Evolutionary conservation across 1,284 basidiomycete species (phyloP), one percentile per base, ranked within the genome.

Genomic region (Ganoderma meredithae): DNA sequence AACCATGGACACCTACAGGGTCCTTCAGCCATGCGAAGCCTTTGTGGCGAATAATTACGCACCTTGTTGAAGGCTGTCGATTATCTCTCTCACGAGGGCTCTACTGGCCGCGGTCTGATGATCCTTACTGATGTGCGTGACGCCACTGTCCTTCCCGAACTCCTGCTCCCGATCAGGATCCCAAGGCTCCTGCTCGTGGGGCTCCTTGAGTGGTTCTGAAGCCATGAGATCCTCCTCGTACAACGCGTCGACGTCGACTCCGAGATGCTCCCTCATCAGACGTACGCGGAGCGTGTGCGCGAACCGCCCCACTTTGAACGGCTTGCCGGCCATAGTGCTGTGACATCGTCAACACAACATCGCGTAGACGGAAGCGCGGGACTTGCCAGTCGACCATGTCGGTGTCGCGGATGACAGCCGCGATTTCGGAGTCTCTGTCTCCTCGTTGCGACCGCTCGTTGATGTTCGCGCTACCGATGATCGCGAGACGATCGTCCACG

Each of bases 381-480:
- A 80, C 86, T 67, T 73, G 93, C 94, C 94, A 87, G 70, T 96
- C 90, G 67, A 99, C 93, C 94, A 99, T 93, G 78, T 99, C 98
- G 6, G 97, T 98, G 77, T 99, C 97, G 67, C 96, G 87, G 64
- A 99, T 93, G 59, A 99, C 90, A 52, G 94, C 91, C 5, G 96
- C 95, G 25, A 99, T 81, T 79, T 99, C 97, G 6, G 97, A 98
- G 80, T 99, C 97, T 55, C 98, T 91, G 79, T 99, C 97, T 47
- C 97, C 97, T 27, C 95, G 87, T 79, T 96, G 95, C 40, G 95
- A 97, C 41, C 97, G 90, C 80, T 99, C 97, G 78, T 99, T 99
- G 84, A 99, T 97, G 79, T 99, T 99, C 22, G 97, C 97, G 67
- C 96, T 98, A n/a, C 97, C 97, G 74, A 98, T 98, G 72, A 99